Evolutionary conservation across 176 grass and related monocot genomes (phyloP).

Genomic region (Ensete ventricosum): DNA sequence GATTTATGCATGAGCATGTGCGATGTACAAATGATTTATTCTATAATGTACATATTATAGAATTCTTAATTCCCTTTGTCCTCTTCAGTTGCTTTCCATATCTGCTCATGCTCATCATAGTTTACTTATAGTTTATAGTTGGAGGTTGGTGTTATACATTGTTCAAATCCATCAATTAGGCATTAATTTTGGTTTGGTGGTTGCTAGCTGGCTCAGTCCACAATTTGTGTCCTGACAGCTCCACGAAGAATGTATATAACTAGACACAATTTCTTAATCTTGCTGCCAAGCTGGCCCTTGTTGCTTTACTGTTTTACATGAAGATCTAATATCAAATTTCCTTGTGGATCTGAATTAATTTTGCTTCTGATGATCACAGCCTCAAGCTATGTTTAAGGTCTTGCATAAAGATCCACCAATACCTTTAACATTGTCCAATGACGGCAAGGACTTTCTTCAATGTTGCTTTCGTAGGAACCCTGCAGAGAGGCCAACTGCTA

Average conservation of each 20-base stretch:
- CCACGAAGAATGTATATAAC: not conserved
- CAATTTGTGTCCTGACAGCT: not conserved
- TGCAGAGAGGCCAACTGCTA: conserved; percentile 61
- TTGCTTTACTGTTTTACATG: not conserved
- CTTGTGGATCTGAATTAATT: not conserved
- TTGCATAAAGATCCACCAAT: conserved; percentile 70
- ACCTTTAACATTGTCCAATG: conserved; percentile 57
- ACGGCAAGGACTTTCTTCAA: conserved; percentile 80
- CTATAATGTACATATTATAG: no score
- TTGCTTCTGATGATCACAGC: conserved; percentile 29
- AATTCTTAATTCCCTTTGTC: no score
- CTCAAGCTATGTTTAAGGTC: conserved; percentile 93
- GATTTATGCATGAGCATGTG: no score
- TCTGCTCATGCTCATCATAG: no score
- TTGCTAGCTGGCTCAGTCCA: no score
- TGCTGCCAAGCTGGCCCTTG: not conserved
- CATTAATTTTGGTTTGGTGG: no score
- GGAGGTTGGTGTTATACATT: no score
- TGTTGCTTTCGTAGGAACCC: conserved; percentile 84
- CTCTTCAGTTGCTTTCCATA: no score
- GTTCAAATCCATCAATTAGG: no score
- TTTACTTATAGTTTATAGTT: no score
- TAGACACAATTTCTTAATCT: not conserved
- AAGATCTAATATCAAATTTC: not conserved
- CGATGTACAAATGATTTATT: no score